Evolutionary conservation across 495 filamentous ascomycete species (phyloP).

Genomic region (Talaromyces stipitatus): DNA sequence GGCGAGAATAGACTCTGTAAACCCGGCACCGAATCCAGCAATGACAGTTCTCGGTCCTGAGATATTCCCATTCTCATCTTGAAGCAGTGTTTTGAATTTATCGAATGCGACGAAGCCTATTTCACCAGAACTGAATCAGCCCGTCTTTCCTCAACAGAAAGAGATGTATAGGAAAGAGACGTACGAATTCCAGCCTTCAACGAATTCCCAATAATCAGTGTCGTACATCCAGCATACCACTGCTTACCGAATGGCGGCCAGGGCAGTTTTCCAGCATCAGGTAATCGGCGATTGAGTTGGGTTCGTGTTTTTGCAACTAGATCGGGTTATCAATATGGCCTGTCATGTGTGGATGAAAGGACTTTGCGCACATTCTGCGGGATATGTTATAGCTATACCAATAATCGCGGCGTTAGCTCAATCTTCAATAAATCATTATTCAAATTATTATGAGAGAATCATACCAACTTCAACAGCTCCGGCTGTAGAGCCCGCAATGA

Average conservation of each 20-base stretch:
- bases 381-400: slow-evolving; percentile 83
- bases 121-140: neutral
- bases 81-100: slow-evolving; percentile 73
- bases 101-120: slow-evolving; percentile 94
- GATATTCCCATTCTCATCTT: slow-evolving; percentile 80
- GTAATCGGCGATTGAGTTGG: slow-evolving; percentile 82
- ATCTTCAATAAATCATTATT: neutral
- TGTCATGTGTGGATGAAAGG: neutral
- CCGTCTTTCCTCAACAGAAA: neutral
- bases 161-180: slow-evolving; percentile 22
- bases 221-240: slow-evolving; percentile 98
- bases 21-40: slow-evolving; percentile 89
- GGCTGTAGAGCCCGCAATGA: slow-evolving; percentile 81
- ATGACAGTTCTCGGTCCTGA: slow-evolving; percentile 86
- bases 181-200: slow-evolving; percentile 89
- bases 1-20: slow-evolving; percentile 86
- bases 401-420: neutral
- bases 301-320: slow-evolving; percentile 88
- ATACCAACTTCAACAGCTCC: slow-evolving; percentile 92
- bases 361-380: slow-evolving; percentile 71
- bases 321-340: slow-evolving; percentile 6
- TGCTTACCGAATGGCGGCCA: slow-evolving; percentile 90
- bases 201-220: slow-evolving; percentile 92
- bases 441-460: neutral
- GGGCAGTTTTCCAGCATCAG: slow-evolving; percentile 77